phyloP scores from a whole-genome alignment of 345 rosid species.

The Geranium brycei region DNA sequence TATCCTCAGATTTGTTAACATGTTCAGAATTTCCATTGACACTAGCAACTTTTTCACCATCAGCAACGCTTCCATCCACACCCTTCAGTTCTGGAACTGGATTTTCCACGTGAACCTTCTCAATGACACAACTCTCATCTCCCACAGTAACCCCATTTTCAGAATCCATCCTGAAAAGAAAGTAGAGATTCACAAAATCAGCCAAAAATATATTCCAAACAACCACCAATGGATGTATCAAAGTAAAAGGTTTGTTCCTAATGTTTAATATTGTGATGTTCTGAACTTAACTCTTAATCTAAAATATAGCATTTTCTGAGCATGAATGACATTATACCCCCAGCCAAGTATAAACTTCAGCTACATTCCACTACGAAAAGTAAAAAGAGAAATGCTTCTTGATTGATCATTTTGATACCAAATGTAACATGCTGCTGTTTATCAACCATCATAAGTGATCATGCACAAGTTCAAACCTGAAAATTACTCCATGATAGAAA shows the following conservation, averaged over 20 bases:
- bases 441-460: background rate
- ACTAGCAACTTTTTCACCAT: slow-evolving; percentile 10
- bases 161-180: slow-evolving; percentile 40
- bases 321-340: background rate
- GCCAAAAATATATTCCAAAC: background rate
- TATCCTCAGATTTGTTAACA: slow-evolving; percentile 19
- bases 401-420: too few species aligned
- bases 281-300: too few species aligned
- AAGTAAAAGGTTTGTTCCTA: background rate
- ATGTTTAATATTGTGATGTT: background rate
- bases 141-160: slow-evolving; percentile 26
- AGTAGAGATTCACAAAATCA: background rate
- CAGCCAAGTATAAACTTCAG: background rate
- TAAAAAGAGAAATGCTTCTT: background rate
- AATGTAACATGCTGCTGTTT: too few species aligned
- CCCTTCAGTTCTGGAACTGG: slow-evolving; percentile 18
- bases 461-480: background rate
- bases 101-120: slow-evolving; percentile 21
- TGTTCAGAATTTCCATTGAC: slow-evolving; percentile 19
- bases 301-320: too few species aligned
- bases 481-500: background rate
- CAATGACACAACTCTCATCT: slow-evolving; percentile 22
- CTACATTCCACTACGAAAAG: background rate
- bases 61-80: slow-evolving; percentile 20
- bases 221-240: background rate